These are phyloP conservation scores for Graphium sp. DNA, from an alignment of 2,329 filamentous ascomycete genomes.

Conservation along the genomic window DNA sequence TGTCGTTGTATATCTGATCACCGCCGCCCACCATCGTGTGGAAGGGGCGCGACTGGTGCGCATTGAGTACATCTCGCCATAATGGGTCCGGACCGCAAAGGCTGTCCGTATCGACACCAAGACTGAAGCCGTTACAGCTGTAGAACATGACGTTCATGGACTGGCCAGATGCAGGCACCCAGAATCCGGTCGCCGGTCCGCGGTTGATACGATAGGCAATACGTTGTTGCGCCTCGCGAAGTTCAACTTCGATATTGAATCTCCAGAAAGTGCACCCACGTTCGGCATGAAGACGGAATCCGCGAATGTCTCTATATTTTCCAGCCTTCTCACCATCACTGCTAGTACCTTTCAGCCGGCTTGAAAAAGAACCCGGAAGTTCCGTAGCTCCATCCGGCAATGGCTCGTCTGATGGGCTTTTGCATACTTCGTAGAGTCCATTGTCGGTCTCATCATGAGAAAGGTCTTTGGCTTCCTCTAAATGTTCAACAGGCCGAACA, in stretches of 20 bases:
- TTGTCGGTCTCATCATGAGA: constrained; percentile 65
- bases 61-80: constrained; percentile 92
- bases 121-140: constrained; percentile 90
- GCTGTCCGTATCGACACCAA: constrained; percentile 57
- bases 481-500: constrained; percentile 74
- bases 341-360: constrained; percentile 30
- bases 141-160: constrained; percentile 99
- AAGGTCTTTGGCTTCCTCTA: constrained; percentile 62
- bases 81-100: constrained; percentile 89
- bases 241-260: constrained; percentile 87
- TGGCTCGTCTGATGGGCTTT: constrained; percentile 30
- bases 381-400: constrained; percentile 25
- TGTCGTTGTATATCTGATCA: constrained; percentile 93
- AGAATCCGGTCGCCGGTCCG: constrained; percentile 78
- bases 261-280: constrained; percentile 90
- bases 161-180: constrained; percentile 72
- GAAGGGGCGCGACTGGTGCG: constrained; percentile 79
- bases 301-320: constrained; percentile 70
- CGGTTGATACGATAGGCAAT: constrained; percentile 93
- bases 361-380: constrained; percentile 33
- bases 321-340: constrained; percentile 67
- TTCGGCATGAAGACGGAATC: constrained; percentile 68
- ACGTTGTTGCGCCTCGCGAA: constrained; percentile 59
- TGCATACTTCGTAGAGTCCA: constrained; percentile 62
- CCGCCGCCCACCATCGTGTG: constrained; percentile 97